Conservation (phyloP, 2,329 filamentous ascomycete genomes). For the Alternaria arbusti region DNA sequence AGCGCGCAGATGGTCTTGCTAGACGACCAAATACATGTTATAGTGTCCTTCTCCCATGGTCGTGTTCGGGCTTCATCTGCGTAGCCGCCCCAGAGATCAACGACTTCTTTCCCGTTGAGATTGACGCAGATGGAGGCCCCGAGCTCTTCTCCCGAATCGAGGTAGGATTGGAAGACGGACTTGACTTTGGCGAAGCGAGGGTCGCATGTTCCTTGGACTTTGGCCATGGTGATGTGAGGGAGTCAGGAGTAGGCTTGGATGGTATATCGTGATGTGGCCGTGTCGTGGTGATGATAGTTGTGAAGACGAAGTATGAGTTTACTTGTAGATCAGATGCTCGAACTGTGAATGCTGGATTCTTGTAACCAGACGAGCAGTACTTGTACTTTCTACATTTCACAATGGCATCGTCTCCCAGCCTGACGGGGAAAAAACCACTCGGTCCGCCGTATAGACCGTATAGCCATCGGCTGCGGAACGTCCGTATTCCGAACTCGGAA, state of each 20-base stretch:
- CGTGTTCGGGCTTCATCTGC: conserved; percentile 12
- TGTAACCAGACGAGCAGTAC: not conserved
- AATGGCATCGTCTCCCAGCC: not conserved
- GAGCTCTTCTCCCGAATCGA: conserved; percentile 19
- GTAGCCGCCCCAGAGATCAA: conserved; percentile 29
- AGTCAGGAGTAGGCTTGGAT: not conserved
- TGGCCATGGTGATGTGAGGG: not conserved
- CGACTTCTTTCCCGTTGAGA: conserved; percentile 20
- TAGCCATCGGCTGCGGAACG: not conserved
- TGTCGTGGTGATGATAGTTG: not conserved
- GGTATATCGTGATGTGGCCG: not conserved
- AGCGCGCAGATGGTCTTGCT: conserved; percentile 23
- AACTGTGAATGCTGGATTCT: not conserved
- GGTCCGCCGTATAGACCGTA: not conserved
- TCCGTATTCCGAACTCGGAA: not conserved
- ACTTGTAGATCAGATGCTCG: not conserved
- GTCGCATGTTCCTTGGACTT: conserved; percentile 21
- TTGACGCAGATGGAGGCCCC: conserved; percentile 27
- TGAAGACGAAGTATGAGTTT: not conserved
- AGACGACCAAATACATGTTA: conserved; percentile 24
- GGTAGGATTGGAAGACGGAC: conserved; percentile 13
- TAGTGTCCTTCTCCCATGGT: conserved; percentile 23
- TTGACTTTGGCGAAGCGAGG: conserved; percentile 18
- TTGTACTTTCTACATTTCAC: not conserved
- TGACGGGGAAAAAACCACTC: not conserved